Evolutionary conservation across 768 basidiomycete species (phyloP), one percentile per base, ranked within the genome.

Genomic region (Collybiopsis confluens): DNA sequence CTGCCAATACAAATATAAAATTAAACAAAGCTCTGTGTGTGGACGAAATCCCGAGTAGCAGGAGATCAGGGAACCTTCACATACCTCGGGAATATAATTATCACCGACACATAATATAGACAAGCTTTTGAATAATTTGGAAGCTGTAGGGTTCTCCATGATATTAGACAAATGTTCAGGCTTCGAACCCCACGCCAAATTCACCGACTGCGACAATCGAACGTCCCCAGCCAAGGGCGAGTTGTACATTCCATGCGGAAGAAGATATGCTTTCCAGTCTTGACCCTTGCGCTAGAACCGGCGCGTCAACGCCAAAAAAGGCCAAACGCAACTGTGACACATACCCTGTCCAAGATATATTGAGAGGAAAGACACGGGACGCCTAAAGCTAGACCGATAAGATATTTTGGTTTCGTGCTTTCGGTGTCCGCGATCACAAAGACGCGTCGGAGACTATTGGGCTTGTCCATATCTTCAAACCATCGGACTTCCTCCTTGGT

Each of bases 331-430:
- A 21, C 35, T 40, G 45, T 20, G 38, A 44, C 16, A 65, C 73
- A 65, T 55, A 70, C 72, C 47, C 36, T 54, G 54, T 73, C 67
- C 9, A 30, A 71, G 57, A 27, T 87, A 63, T 80, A 85, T 93
- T 10, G 74, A 68, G 4, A 75, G 65, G 1, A 76, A 78, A 97
- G 61, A 59, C 90, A 93, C 3, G 94, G 94, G 48, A 97, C 83
- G 10, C 93, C 93, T 37, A 93, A 72, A 0, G 90, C 92, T 30
- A 98, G 77, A 5, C 92, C 89, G 2, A 86, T 76, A 50, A 96
- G 72, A 61, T 80, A 92, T 67, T 94, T 95, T 9, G 86, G 80
- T 59, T 90, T 93, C 54, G 82, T 79, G 58, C 76, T 81, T 8
- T 76, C 65, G 13, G 83, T 79, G 57, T 90, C 84, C 0, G 88